A percentile compares a stretch with the other conserved stretches of the same genome.
phyloP scores from a whole-genome alignment of 2,329 filamentous ascomycete genomes.

The Thelonectria blattea region DNA sequence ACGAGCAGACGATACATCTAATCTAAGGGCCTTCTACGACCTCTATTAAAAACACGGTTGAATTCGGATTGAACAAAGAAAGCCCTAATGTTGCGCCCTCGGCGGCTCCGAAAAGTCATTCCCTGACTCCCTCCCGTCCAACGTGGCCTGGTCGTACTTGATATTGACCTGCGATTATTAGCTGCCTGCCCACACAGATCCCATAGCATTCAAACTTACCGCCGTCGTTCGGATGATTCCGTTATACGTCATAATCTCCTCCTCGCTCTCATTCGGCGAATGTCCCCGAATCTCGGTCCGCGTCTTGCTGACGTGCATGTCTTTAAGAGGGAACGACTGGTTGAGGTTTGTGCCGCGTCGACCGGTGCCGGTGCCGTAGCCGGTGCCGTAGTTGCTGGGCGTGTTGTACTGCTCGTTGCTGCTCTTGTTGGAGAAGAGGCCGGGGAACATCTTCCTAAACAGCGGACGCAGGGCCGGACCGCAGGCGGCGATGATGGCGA shows the following conservation, averaged over 20 bases:
- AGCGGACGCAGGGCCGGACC: constrained; percentile 36
- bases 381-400: neutral
- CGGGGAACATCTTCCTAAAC: constrained; percentile 33
- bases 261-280: constrained; percentile 31
- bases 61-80: neutral
- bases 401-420: constrained; percentile 23
- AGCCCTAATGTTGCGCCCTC: neutral
- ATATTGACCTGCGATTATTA: constrained; percentile 15
- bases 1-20: neutral
- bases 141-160: constrained; percentile 21
- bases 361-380: constrained; percentile 19
- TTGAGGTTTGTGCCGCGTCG: constrained; percentile 1
- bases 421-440: constrained; percentile 29
- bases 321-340: constrained; percentile 24
- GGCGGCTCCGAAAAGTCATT: constrained; percentile 6
- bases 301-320: constrained; percentile 25
- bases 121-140: constrained; percentile 15
- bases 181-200: neutral
- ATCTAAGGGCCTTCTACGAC: neutral
- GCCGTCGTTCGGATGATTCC: constrained; percentile 31
- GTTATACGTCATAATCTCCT: constrained; percentile 36
- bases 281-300: constrained; percentile 31
- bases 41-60: neutral
- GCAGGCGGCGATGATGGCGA: constrained; percentile 47
- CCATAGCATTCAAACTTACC: constrained; percentile 7